Percentiles rank a stretch among this genome's conserved stretches.
Conservation (phyloP, 192 early-diverging fungal species). For the Coemansia sp. region DNA sequence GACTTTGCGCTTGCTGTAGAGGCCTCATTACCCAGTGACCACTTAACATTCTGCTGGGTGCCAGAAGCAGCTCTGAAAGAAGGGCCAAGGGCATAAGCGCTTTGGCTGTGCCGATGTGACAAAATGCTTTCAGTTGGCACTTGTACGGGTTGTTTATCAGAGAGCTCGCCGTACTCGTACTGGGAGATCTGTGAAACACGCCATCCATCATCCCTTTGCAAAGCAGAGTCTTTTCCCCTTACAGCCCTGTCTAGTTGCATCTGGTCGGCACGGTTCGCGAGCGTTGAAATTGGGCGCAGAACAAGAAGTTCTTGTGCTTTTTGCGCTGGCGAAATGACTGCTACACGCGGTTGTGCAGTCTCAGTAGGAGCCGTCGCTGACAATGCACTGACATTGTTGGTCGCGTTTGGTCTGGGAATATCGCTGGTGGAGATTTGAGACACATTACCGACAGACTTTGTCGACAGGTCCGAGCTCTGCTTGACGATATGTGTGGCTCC, state of each 20-base stretch:
- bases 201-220: slow-evolving; percentile 17
- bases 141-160: background rate
- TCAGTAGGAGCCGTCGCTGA: background rate
- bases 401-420: background rate
- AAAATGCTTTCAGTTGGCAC: slow-evolving; percentile 1
- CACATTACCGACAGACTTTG: background rate
- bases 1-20: background rate
- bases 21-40: slow-evolving; percentile 9
- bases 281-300: slow-evolving; percentile 39
- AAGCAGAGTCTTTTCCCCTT: slow-evolving; percentile 1
- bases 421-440: background rate
- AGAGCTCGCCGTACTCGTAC: slow-evolving; percentile 36
- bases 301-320: slow-evolving; percentile 34
- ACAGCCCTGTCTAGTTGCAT: slow-evolving; percentile 2
- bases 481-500: background rate
- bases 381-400: background rate
- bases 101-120: slow-evolving; percentile 7
- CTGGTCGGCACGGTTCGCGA: background rate
- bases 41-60: slow-evolving; percentile 16
- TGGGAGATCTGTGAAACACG: slow-evolving; percentile 14
- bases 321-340: slow-evolving; percentile 22
- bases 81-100: slow-evolving; percentile 2
- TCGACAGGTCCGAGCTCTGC: background rate
- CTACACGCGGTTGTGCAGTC: background rate
- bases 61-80: slow-evolving; percentile 12